Conservation (phyloP, 1,284 basidiomycete genomes). For the Apiotrichum montevideense region DNA sequence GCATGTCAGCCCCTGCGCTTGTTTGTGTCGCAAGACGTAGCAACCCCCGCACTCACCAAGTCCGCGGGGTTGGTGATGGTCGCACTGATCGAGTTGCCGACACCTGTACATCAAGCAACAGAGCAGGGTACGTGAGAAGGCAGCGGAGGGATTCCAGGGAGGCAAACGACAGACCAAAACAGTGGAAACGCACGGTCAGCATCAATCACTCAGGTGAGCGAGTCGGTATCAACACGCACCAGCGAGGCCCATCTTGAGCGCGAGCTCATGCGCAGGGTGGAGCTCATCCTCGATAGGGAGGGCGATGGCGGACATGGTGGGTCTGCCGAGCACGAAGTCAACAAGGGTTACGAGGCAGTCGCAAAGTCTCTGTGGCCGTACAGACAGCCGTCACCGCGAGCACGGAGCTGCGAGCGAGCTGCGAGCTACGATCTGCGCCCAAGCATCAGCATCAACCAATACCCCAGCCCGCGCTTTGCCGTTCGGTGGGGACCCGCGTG, state of each 20-base stretch:
- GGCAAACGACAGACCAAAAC: background rate
- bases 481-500: too few species aligned
- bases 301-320: slow-evolving; percentile 31
- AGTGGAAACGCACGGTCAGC: background rate
- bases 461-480: too few species aligned
- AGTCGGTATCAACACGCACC: background rate
- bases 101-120: background rate
- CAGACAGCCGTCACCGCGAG: too few species aligned
- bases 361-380: too few species aligned
- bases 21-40: background rate
- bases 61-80: slow-evolving; percentile 16
- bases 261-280: slow-evolving; percentile 16
- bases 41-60: slow-evolving; percentile 4
- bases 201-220: background rate
- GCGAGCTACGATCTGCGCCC: too few species aligned
- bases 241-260: slow-evolving; percentile 12
- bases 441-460: too few species aligned
- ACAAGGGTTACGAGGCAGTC: too few species aligned
- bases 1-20: background rate
- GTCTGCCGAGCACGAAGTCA: too few species aligned
- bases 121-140: too few species aligned
- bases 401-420: too few species aligned
- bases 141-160: background rate
- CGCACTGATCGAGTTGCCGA: slow-evolving; percentile 12
- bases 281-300: slow-evolving; percentile 15